Conservation (phyloP, 2,329 filamentous ascomycete species). For the Aspergillus pseudoglaucus region DNA sequence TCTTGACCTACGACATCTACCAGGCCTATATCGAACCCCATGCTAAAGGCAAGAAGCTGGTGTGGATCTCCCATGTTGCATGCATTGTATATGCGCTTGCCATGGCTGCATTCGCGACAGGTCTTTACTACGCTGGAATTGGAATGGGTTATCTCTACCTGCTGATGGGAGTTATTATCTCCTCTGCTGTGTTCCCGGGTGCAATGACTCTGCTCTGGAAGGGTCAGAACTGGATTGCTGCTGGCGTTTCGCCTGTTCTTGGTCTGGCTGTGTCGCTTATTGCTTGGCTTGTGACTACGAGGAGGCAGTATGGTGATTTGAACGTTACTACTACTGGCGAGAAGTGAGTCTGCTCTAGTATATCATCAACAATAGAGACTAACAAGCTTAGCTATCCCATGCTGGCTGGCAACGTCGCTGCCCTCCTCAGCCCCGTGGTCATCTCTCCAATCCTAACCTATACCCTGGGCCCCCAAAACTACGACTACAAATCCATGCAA, state of each 20-base stretch:
- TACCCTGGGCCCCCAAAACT: constrained; percentile 63
- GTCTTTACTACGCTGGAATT: constrained; percentile 66
- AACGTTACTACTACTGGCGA: constrained; percentile 69
- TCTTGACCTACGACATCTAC: constrained; percentile 84
- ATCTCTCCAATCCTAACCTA: constrained; percentile 72
- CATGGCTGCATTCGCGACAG: constrained; percentile 73
- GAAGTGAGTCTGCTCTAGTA: constrained; percentile 44
- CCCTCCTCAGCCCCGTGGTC: constrained; percentile 67
- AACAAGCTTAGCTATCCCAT: constrained; percentile 55
- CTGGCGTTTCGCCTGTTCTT: constrained; percentile 61
- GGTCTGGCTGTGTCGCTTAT: constrained; percentile 63
- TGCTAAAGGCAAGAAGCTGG: constrained; percentile 68
- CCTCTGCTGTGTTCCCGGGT: constrained; percentile 74
- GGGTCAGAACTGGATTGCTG: constrained; percentile 69
- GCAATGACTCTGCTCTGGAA: constrained; percentile 75
- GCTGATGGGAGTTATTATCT: constrained; percentile 88
- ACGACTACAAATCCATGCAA: constrained; percentile 81
- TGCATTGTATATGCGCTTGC: constrained; percentile 68
- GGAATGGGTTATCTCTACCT: constrained; percentile 85
- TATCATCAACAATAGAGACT: neutral
- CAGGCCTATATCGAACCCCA: constrained; percentile 76
- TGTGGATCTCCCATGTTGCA: constrained; percentile 69
- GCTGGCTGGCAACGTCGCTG: constrained; percentile 79
- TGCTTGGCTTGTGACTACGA: constrained; percentile 72
- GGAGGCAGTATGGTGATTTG: constrained; percentile 61